These are phyloP conservation scores for Pseudogymnoascus sp. DNA, from an alignment of 2,329 filamentous ascomycete genomes.

Conservation along the genomic window DNA sequence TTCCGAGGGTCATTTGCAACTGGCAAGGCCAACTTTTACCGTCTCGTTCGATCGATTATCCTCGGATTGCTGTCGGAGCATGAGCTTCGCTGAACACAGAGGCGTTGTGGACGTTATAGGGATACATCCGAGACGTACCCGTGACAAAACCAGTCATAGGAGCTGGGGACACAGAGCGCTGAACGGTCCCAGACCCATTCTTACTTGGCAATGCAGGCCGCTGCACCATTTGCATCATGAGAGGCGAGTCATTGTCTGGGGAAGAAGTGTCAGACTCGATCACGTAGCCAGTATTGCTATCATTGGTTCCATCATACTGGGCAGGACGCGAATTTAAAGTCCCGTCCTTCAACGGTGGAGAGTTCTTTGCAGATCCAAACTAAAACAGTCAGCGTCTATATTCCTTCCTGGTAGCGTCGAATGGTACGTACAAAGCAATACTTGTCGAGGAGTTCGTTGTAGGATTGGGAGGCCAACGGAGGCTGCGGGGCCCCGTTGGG, in stretches of 20 bases:
- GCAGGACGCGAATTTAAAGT: conserved; percentile 32
- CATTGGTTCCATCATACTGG: conserved; percentile 36
- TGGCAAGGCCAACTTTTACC: neutral
- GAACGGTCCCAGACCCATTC: conserved; percentile 24
- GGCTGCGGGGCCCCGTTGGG: conserved; percentile 48
- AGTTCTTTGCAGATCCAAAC: conserved; percentile 56
- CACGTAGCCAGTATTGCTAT: conserved; percentile 27
- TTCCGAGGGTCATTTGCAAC: neutral
- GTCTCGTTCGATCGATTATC: conserved; percentile 17
- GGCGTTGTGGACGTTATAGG: conserved; percentile 26
- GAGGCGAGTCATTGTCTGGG: conserved; percentile 16
- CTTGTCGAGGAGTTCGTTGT: conserved; percentile 95
- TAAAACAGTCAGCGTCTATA: conserved; percentile 38
- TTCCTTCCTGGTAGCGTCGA: conserved; percentile 24
- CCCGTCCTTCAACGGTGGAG: conserved; percentile 43
- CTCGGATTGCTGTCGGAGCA: conserved; percentile 30
- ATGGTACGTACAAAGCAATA: conserved; percentile 97
- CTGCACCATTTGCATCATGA: conserved; percentile 24
- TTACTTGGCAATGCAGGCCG: conserved; percentile 31
- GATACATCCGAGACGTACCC: conserved; percentile 36
- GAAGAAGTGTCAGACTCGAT: conserved; percentile 23
- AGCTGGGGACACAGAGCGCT: conserved; percentile 37
- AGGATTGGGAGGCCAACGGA: conserved; percentile 75
- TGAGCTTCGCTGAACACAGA: conserved; percentile 30
- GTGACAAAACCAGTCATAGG: conserved; percentile 40